phyloP scores from a whole-genome alignment of 2,329 filamentous ascomycete species.

The Cytospora piceicola region DNA sequence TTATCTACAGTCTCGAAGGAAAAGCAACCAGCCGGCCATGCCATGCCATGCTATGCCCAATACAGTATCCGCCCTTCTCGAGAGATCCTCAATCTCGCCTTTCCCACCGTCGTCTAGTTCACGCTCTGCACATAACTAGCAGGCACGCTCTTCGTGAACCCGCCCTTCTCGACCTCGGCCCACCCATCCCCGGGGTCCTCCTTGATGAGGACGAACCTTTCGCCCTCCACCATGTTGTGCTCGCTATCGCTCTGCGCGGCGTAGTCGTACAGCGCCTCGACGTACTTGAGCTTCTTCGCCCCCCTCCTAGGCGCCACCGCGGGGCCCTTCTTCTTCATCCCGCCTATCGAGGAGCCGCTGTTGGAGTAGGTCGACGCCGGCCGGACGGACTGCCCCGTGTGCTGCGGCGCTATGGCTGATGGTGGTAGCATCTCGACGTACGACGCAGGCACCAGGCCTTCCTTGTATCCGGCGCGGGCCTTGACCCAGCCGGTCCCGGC shows the following conservation, averaged over 20 bases:
- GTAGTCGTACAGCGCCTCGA: slow-evolving; percentile 93
- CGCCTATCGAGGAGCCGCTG: slow-evolving; percentile 68
- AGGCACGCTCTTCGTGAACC: slow-evolving; percentile 84
- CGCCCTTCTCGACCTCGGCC: slow-evolving; percentile 94
- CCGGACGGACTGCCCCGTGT: slow-evolving; percentile 55
- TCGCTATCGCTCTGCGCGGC: slow-evolving; percentile 82
- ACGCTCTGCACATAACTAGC: slow-evolving; percentile 88
- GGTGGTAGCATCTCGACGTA: slow-evolving; percentile 74
- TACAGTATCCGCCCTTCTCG: not conserved
- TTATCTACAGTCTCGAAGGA: not conserved
- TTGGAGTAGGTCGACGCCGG: slow-evolving; percentile 79
- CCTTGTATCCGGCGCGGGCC: slow-evolving; percentile 72
- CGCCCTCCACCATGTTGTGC: slow-evolving; percentile 88
- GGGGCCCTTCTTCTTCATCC: slow-evolving; percentile 82
- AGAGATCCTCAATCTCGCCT: not conserved
- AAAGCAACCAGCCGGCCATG: not conserved
- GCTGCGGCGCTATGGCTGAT: slow-evolving; percentile 49
- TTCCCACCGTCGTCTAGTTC: slow-evolving; percentile 41
- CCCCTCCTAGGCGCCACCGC: slow-evolving; percentile 88
- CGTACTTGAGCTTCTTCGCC: slow-evolving; percentile 92
- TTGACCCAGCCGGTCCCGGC: slow-evolving; percentile 93
- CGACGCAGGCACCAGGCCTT: slow-evolving; percentile 84
- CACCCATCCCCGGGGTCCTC: slow-evolving; percentile 92
- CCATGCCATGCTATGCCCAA: not conserved
- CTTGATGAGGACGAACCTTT: slow-evolving; percentile 86